Percentiles rank a stretch among this genome's conserved stretches.
phyloP scores from a whole-genome alignment of 768 basidiomycete genomes.

The Pisolithus marmoratus region DNA sequence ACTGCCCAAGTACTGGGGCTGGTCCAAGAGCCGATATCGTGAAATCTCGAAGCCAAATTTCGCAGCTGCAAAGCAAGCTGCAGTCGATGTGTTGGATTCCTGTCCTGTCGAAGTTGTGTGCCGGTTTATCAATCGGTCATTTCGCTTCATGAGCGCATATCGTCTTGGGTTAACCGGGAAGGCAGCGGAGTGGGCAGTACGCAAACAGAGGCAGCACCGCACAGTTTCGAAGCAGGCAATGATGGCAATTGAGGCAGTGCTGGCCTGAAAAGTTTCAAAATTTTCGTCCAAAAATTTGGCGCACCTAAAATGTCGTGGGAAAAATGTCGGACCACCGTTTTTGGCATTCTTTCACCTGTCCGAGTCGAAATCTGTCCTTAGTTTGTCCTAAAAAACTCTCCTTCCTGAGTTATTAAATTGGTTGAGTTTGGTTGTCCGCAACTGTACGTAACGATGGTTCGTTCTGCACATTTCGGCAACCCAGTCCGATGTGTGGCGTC shows the following conservation, averaged over 20 bases:
- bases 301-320: too few species aligned
- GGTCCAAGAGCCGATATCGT: not conserved
- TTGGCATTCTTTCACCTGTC: too few species aligned
- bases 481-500: too few species aligned
- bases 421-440: too few species aligned
- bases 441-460: too few species aligned
- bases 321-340: too few species aligned
- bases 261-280: too few species aligned
- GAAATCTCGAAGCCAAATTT: not conserved
- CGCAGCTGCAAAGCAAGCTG: not conserved
- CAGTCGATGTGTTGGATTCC: not conserved
- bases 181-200: conserved; percentile 34
- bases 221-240: conserved; percentile 25
- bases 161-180: conserved; percentile 28
- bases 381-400: too few species aligned
- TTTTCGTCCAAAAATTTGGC: too few species aligned
- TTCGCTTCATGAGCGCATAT: conserved; percentile 34
- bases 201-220: conserved; percentile 16
- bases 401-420: too few species aligned
- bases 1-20: not conserved
- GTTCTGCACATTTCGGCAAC: too few species aligned
- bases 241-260: conserved; percentile 28
- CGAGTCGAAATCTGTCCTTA: too few species aligned
- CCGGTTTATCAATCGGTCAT: conserved; percentile 11
- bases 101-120: not conserved